phyloP scores from a whole-genome alignment of 1,139 yeast genomes.

The Arxiozyma bovina region DNA sequence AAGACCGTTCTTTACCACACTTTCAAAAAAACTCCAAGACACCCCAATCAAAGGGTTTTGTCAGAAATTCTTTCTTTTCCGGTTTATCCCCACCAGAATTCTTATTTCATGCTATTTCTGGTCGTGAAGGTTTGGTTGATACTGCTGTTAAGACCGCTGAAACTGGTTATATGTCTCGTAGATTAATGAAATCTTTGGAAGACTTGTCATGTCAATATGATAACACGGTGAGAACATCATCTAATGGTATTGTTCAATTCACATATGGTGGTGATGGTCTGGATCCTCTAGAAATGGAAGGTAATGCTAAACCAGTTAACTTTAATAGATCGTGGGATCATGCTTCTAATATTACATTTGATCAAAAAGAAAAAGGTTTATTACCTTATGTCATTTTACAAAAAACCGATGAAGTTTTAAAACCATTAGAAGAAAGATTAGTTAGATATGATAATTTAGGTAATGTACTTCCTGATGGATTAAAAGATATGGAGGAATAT shows the following conservation, averaged over 20 bases:
- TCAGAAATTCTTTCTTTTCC: constrained; percentile 85
- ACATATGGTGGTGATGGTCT: constrained; percentile 98
- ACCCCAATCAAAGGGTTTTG: constrained; percentile 97
- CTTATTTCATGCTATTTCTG: constrained; percentile 96
- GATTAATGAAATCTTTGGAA: constrained; percentile 96
- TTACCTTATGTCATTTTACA: constrained; percentile 63
- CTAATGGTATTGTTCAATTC: constrained; percentile 94
- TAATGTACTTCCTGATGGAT: constrained; percentile 38
- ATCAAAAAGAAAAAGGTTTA: constrained; percentile 47
- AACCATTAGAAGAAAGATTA: constrained; percentile 52
- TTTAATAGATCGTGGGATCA: constrained; percentile 94
- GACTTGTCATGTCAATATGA: constrained; percentile 93
- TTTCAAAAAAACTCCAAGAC: constrained; percentile 92
- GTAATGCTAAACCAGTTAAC: constrained; percentile 94
- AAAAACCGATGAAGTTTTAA: constrained; percentile 46
- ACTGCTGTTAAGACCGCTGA: constrained; percentile 99
- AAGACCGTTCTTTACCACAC: constrained; percentile 95
- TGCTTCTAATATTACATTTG: constrained; percentile 63
- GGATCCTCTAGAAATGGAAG: constrained; percentile 98
- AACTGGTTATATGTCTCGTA: constrained; percentile 98
- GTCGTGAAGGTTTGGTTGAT: constrained; percentile 98
- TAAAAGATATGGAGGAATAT: constrained; percentile 43
- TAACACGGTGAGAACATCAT: constrained; percentile 87
- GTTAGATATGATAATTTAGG: constrained; percentile 71
- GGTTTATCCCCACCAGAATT: constrained; percentile 97